Percentiles rank a stretch among this genome's conserved stretches.
These are phyloP conservation scores for Moelleriella libera DNA, from an alignment of 2,329 filamentous ascomycete genomes.

Conservation along the genomic window DNA sequence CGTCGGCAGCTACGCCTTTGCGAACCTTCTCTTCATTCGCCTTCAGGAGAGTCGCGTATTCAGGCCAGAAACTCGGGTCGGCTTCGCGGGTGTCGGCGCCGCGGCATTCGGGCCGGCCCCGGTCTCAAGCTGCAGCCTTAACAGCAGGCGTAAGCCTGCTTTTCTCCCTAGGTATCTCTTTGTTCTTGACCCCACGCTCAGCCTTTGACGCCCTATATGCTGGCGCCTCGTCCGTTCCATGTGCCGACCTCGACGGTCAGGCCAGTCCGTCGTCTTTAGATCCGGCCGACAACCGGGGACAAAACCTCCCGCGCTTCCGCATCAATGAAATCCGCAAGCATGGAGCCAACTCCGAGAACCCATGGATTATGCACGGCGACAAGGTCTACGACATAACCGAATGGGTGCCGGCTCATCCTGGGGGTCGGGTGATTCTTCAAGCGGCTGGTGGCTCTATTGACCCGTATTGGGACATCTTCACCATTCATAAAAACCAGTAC, in stretches of 20 bases:
- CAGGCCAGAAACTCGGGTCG: neutral
- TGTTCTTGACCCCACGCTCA: slow-evolving; percentile 1
- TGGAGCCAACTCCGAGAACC: slow-evolving; percentile 33
- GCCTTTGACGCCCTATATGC: slow-evolving; percentile 5
- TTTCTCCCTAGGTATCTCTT: slow-evolving; percentile 1
- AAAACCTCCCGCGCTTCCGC: slow-evolving; percentile 31
- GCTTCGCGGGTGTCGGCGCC: slow-evolving; percentile 1
- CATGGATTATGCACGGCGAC: slow-evolving; percentile 51
- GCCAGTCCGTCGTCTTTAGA: slow-evolving; percentile 1
- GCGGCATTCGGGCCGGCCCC: slow-evolving; percentile 4
- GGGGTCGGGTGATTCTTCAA: slow-evolving; percentile 52
- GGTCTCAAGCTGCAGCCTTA: slow-evolving; percentile 2
- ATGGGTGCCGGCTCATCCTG: slow-evolving; percentile 51
- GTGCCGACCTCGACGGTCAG: neutral
- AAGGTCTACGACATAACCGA: slow-evolving; percentile 60
- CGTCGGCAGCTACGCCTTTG: neutral
- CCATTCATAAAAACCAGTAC: slow-evolving; percentile 51
- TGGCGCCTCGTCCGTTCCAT: neutral
- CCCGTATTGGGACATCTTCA: slow-evolving; percentile 57
- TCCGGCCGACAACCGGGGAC: slow-evolving; percentile 17
- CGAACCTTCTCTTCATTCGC: slow-evolving; percentile 1
- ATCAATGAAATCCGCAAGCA: slow-evolving; percentile 38
- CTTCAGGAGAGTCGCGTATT: neutral
- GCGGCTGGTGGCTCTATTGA: slow-evolving; percentile 52
- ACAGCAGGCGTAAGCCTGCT: slow-evolving; percentile 3